Percentiles rank a stretch among this genome's conserved stretches.
phyloP scores from a whole-genome alignment of 768 basidiomycete genomes.

The Tricholoma sp. region DNA sequence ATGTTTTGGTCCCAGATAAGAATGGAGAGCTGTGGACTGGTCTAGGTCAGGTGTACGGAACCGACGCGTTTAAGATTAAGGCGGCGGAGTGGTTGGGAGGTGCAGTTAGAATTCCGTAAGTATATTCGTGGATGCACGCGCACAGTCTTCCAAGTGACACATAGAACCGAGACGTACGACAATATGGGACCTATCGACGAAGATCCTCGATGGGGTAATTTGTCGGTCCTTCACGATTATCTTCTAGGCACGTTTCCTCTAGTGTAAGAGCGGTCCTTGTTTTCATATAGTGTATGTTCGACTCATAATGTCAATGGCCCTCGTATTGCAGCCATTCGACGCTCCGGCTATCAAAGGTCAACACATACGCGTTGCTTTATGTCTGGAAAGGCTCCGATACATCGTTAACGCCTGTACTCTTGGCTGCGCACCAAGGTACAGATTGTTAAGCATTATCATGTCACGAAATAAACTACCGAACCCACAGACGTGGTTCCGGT shows the following conservation, averaged over 20 bases:
- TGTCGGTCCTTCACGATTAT: slow-evolving; percentile 51
- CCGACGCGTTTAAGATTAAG: slow-evolving; percentile 31
- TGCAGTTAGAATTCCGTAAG: slow-evolving; percentile 43
- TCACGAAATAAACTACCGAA: background rate
- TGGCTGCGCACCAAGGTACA: slow-evolving; percentile 65
- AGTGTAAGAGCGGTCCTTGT: slow-evolving; percentile 53
- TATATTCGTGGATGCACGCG: background rate
- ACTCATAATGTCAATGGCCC: background rate
- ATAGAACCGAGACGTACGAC: slow-evolving; percentile 55
- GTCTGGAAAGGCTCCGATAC: slow-evolving; percentile 64
- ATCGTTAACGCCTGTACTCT: slow-evolving; percentile 62
- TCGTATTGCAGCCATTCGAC: slow-evolving; percentile 41
- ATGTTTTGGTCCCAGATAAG: slow-evolving; percentile 33
- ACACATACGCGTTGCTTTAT: slow-evolving; percentile 72
- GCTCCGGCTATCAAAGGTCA: slow-evolving; percentile 62
- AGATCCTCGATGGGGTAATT: slow-evolving; percentile 53
- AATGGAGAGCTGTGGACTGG: slow-evolving; percentile 33
- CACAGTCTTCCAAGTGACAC: background rate
- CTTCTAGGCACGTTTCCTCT: slow-evolving; percentile 53
- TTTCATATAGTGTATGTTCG: too few species aligned
- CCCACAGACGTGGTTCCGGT: slow-evolving; percentile 58
- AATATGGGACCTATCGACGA: slow-evolving; percentile 40
- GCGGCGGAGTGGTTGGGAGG: slow-evolving; percentile 45
- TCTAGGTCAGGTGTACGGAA: slow-evolving; percentile 25
- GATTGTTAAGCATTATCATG: background rate